Evolutionary conservation across 768 basidiomycete species (phyloP).

Genomic region (Nidularia pulvinata): DNA sequence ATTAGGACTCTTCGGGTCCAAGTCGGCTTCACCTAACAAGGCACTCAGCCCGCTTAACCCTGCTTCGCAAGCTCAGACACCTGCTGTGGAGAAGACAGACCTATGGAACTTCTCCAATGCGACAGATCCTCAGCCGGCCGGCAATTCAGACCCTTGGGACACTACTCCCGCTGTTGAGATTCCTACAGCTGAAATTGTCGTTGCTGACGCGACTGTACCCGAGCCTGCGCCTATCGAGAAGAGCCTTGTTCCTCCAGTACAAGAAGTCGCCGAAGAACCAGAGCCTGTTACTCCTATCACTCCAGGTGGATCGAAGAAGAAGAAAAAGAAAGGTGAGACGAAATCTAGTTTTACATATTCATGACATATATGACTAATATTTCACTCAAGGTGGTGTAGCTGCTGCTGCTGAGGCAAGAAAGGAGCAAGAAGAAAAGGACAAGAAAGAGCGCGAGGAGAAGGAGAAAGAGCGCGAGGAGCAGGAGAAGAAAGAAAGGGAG

Average conservation of each 20-base stretch:
- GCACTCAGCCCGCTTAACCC: constrained; percentile 32
- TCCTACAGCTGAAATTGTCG: no score
- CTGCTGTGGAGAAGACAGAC: constrained; percentile 5
- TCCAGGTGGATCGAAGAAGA: constrained; percentile 15
- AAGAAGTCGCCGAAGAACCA: not conserved
- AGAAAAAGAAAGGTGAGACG: constrained; percentile 15
- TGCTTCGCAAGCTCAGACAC: constrained; percentile 16
- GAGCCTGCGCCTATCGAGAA: constrained; percentile 5
- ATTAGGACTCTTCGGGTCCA: constrained; percentile 14
- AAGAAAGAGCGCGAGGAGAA: constrained; percentile 8
- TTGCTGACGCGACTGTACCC: constrained; percentile 10
- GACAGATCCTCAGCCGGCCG: not conserved
- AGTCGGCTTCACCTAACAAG: constrained; percentile 19
- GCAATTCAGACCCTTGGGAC: constrained; percentile 3
- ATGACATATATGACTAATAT: not conserved
- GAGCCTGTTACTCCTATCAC: constrained; percentile 3
- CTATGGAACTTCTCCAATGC: constrained; percentile 10
- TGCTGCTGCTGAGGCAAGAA: constrained; percentile 3
- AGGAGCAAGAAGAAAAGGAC: constrained; percentile 6
- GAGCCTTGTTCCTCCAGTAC: not conserved
- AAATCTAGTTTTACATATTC: not conserved
- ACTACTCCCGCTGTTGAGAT: constrained; percentile 5
- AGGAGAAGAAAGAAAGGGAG: constrained; percentile 5
- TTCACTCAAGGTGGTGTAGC: constrained; percentile 2
- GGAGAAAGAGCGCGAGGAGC: constrained; percentile 6